Evolutionary conservation across 371 early-diverging fungal species (phyloP).

Genomic region (Syncephalastrum racemosum): DNA sequence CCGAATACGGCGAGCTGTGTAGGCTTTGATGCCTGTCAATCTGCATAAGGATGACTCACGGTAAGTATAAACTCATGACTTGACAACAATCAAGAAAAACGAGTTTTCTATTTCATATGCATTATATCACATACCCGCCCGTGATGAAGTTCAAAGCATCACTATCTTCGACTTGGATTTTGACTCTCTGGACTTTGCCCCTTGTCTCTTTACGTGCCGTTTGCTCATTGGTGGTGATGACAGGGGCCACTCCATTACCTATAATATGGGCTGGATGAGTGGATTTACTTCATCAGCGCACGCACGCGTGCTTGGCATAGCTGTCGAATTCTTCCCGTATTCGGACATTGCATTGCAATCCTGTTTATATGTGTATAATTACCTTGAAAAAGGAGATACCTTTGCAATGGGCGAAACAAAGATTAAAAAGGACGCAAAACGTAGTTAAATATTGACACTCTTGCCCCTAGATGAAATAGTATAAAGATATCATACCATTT

Average conservation of each 20-base stretch:
- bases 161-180: slow-evolving; percentile 41
- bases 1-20: slow-evolving; percentile 43
- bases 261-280: slow-evolving; percentile 1
- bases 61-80: neutral
- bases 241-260: slow-evolving; percentile 32
- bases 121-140: slow-evolving; percentile 46
- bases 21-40: slow-evolving; percentile 48
- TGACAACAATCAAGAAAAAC: no score
- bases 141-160: slow-evolving; percentile 46
- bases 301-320: no score
- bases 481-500: slow-evolving; percentile 2
- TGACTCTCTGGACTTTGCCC: slow-evolving; percentile 32
- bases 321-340: no score
- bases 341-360: neutral
- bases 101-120: neutral
- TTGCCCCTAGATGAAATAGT: no score
- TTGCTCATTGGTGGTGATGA: slow-evolving; percentile 30
- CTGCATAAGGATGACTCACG: slow-evolving; percentile 11
- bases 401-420: neutral
- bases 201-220: slow-evolving; percentile 19
- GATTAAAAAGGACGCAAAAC: neutral
- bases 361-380: neutral
- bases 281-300: neutral
- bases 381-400: slow-evolving; percentile 46
- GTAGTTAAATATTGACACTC: neutral